phyloP scores from a whole-genome alignment of 495 filamentous ascomycete species.

The Podospora bellae-mahoneyi region DNA sequence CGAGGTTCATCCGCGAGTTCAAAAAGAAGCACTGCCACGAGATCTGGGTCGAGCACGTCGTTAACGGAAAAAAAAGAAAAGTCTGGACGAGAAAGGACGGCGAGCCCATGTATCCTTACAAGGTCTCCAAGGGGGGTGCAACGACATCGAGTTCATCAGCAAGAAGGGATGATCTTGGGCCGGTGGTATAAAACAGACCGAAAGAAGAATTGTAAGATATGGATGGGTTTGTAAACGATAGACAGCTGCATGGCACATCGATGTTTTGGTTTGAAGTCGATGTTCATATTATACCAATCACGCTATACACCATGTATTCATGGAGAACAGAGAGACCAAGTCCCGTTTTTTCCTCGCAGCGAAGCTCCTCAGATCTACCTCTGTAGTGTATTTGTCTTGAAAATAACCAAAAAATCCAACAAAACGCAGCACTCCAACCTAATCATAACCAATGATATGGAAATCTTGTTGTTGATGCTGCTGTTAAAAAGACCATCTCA shows the following conservation, averaged over 20 bases:
- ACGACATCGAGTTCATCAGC: neutral
- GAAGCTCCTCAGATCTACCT: neutral
- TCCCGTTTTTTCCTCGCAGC: neutral
- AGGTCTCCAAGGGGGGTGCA: slow-evolving; percentile 41
- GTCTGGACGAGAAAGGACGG: slow-evolving; percentile 86
- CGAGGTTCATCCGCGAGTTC: slow-evolving; percentile 76
- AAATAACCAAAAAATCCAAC: neutral
- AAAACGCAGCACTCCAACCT: neutral
- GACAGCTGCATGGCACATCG: neutral
- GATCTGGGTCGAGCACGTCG: slow-evolving; percentile 63
- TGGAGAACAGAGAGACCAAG: neutral
- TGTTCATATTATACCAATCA: neutral
- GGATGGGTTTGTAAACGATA: neutral
- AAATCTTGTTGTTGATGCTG: neutral
- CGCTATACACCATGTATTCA: neutral
- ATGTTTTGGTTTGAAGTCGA: neutral
- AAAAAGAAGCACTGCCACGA: slow-evolving; percentile 62
- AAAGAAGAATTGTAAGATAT: neutral
- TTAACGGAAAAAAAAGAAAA: slow-evolving; percentile 83
- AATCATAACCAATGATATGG: neutral
- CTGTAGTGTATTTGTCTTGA: neutral
- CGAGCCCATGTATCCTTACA: slow-evolving; percentile 69
- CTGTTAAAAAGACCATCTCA: neutral
- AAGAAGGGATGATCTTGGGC: neutral
- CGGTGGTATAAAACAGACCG: neutral